phyloP scores from a whole-genome alignment of 139 green algal genomes.

The Nannochloris sp. region DNA sequence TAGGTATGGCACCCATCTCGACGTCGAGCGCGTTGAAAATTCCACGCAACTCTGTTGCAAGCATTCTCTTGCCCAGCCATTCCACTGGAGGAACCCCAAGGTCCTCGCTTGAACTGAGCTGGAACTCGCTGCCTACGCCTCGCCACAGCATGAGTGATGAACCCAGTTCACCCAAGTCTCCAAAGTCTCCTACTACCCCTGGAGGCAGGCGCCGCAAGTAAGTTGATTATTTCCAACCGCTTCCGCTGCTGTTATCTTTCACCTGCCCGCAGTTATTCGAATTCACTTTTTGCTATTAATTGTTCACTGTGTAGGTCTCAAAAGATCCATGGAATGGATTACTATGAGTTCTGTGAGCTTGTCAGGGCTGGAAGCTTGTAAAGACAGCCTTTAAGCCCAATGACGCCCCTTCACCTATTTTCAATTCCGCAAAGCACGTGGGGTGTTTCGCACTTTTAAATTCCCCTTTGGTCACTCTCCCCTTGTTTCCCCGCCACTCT shows the following conservation, averaged over 20 bases:
- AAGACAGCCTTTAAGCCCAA: no score
- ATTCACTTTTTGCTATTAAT: slow-evolving; percentile 6
- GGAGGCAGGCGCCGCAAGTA: background rate
- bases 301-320: background rate
- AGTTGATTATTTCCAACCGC: background rate
- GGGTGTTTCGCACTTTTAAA: no score
- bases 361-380: slow-evolving; percentile 36
- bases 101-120: background rate
- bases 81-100: background rate
- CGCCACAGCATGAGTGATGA: background rate
- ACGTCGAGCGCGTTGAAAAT: slow-evolving; percentile 11
- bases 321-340: slow-evolving; percentile 50
- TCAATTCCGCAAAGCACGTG: no score
- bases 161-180: slow-evolving; percentile 1
- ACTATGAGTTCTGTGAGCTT: slow-evolving; percentile 45
- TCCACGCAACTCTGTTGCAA: slow-evolving; percentile 9
- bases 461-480: no score
- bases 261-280: background rate
- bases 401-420: no score
- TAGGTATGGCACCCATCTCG: background rate
- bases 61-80: slow-evolving; percentile 3
- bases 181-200: slow-evolving; percentile 1
- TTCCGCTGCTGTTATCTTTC: background rate
- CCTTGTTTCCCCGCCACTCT: no score
- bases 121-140: background rate